Evolutionary conservation across 176 grass and related monocot genomes (phyloP).

Genomic region (Avena sativa): DNA sequence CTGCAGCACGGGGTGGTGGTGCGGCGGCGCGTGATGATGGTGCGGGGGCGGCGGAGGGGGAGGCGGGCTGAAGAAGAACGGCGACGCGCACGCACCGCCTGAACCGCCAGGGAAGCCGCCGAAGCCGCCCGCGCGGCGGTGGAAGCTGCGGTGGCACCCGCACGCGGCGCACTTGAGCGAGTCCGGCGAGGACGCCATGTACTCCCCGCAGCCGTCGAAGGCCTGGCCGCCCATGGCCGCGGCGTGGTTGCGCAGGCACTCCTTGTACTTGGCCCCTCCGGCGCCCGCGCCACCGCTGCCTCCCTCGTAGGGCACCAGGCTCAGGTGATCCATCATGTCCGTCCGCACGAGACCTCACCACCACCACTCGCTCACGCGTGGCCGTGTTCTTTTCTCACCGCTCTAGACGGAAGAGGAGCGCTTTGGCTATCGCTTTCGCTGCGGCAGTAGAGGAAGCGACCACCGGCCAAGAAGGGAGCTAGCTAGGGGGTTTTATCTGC

Average conservation of each 20-base stretch:
- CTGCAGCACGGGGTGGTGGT: constrained; percentile 52
- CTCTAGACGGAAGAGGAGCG: background rate
- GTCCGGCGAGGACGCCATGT: constrained; percentile 79
- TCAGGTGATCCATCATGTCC: constrained; percentile 69
- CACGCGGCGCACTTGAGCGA: constrained; percentile 79
- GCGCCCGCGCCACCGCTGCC: constrained; percentile 16
- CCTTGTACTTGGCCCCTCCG: constrained; percentile 61
- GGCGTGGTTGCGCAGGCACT: constrained; percentile 99
- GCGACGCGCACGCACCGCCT: background rate
- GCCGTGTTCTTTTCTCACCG: constrained; percentile 1
- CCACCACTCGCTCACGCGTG: constrained; percentile 21
- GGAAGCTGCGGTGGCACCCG: constrained; percentile 95
- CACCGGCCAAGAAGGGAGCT: background rate
- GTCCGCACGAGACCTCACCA: background rate
- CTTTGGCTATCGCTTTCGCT: constrained; percentile 39
- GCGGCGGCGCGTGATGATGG: constrained; percentile 12
- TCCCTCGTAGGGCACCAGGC: constrained; percentile 62
- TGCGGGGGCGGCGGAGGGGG: background rate
- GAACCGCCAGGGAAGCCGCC: background rate
- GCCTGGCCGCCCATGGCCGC: constrained; percentile 82
- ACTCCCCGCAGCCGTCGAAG: constrained; percentile 92
- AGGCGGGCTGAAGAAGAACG: constrained; percentile 48
- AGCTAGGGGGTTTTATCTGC: constrained; percentile 13
- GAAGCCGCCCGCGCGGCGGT: constrained; percentile 46
- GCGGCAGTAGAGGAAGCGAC: constrained; percentile 25